Conservation (phyloP, 306 rosid species). For the Arachis hypogaea region DNA sequence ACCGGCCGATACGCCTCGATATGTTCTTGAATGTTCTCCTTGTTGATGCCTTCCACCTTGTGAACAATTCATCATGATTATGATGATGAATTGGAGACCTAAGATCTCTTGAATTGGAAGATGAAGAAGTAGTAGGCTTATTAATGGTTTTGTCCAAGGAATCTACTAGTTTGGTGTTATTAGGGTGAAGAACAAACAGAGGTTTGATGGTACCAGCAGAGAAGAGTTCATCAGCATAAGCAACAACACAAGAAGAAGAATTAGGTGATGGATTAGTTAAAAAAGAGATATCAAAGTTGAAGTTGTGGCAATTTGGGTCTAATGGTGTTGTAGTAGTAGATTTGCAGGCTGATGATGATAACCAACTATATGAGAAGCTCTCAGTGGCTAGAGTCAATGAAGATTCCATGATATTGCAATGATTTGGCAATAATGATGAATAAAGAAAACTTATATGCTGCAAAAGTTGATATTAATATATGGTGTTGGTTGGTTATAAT, state of each 20-base stretch:
- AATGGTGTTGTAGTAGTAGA: constrained; percentile 29
- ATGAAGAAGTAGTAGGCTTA: constrained; percentile 30
- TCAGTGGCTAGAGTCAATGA: constrained; percentile 59
- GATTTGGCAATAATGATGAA: constrained; percentile 24
- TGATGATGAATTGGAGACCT: constrained; percentile 14
- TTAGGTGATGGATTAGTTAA: background rate
- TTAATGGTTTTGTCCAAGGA: background rate
- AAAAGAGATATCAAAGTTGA: constrained; percentile 49
- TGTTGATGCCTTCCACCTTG: constrained; percentile 41
- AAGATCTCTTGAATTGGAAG: constrained; percentile 31
- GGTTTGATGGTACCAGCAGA: constrained; percentile 56
- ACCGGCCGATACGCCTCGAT: constrained; percentile 38
- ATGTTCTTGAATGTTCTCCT: constrained; percentile 38
- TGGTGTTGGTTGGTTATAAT: constrained; percentile 41
- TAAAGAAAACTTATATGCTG: constrained; percentile 22
- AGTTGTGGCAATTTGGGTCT: constrained; percentile 40
- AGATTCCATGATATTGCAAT: constrained; percentile 43
- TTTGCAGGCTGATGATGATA: constrained; percentile 45
- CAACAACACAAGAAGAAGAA: constrained; percentile 26
- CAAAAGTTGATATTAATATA: constrained; percentile 28
- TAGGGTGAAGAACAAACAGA: constrained; percentile 16
- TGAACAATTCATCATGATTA: constrained; percentile 31
- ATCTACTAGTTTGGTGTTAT: constrained; percentile 1
- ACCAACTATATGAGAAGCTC: constrained; percentile 65
- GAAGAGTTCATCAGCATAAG: constrained; percentile 66